Percentiles rank a stretch among this genome's conserved stretches.
These are phyloP conservation scores for Aspergillus novofumigatus DNA, from an alignment of 2,329 filamentous ascomycete species.

Conservation along the genomic window DNA sequence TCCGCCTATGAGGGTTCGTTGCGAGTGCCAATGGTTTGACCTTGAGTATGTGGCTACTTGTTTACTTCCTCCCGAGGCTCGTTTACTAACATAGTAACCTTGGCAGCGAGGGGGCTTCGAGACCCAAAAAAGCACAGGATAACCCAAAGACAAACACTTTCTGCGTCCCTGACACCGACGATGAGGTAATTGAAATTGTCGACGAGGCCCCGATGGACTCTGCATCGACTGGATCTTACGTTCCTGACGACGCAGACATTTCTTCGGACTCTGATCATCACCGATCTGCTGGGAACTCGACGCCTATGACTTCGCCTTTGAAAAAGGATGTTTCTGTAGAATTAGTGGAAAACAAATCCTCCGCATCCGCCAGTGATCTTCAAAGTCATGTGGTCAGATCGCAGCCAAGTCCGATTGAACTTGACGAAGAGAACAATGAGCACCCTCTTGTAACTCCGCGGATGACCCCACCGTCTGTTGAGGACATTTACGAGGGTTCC, in stretches of 20 bases:
- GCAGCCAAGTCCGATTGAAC: conserved; percentile 12
- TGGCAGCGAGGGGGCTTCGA: conserved; percentile 1
- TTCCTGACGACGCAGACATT: conserved; percentile 8
- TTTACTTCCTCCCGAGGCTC: not conserved
- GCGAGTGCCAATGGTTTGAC: conserved; percentile 27
- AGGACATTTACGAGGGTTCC: not conserved
- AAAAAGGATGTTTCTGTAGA: conserved; percentile 8
- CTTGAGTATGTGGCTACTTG: conserved; percentile 11
- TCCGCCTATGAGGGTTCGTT: conserved; percentile 30
- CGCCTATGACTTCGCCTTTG: conserved; percentile 21
- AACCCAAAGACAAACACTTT: conserved; percentile 34
- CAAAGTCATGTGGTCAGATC: conserved; percentile 1
- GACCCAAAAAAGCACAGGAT: not conserved
- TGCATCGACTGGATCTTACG: conserved; percentile 5
- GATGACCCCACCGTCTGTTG: conserved; percentile 17
- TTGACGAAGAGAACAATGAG: conserved; percentile 11
- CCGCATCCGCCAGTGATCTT: not conserved
- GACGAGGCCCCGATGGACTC: conserved; percentile 2
- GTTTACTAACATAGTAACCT: not conserved
- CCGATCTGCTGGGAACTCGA: conserved; percentile 17
- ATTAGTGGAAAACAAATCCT: not conserved
- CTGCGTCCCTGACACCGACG: conserved; percentile 39
- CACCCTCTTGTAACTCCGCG: conserved; percentile 20
- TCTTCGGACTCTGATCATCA: conserved; percentile 17
- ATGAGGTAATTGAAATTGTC: conserved; percentile 17